Conservation (phyloP, 208 protist species). For the Trypanosoma grayi region DNA sequence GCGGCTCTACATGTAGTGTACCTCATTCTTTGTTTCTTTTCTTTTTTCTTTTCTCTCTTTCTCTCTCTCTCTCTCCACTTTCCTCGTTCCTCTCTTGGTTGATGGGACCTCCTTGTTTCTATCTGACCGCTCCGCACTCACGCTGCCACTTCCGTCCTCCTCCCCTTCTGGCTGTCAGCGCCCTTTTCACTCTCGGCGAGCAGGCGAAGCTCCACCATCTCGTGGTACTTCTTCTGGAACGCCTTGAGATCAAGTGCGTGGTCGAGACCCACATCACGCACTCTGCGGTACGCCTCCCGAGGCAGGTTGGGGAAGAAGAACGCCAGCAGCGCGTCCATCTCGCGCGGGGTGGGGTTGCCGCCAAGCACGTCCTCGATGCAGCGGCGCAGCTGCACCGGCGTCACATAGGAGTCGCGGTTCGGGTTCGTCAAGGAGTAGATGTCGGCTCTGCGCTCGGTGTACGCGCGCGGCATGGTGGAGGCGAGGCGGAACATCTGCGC, state of each 20-base stretch:
- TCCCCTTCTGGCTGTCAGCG: no score
- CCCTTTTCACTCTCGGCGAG: constrained; percentile 26
- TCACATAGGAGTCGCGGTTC: constrained; percentile 73
- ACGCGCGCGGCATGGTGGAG: constrained; percentile 83
- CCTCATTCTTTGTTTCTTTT: background rate
- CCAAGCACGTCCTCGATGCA: constrained; percentile 84
- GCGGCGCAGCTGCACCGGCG: constrained; percentile 82
- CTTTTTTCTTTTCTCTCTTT: background rate
- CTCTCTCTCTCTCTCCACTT: background rate
- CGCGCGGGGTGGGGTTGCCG: constrained; percentile 38
- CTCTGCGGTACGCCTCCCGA: constrained; percentile 47
- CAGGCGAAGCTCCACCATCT: constrained; percentile 47
- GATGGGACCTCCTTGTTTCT: no score
- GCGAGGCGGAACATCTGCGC: constrained; percentile 87
- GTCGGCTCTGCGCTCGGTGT: constrained; percentile 53
- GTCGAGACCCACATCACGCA: constrained; percentile 43
- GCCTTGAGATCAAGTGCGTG: constrained; percentile 59
- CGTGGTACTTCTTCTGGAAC: constrained; percentile 77
- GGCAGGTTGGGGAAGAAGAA: constrained; percentile 88
- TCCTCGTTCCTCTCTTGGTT: background rate
- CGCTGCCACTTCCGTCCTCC: no score
- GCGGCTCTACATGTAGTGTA: background rate
- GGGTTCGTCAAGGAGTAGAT: constrained; percentile 76
- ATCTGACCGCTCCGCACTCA: no score
- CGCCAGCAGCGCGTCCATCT: constrained; percentile 67